Evolutionary conservation across 2,329 filamentous ascomycete genomes (phyloP).

Genomic region (Fusarium sp.): DNA sequence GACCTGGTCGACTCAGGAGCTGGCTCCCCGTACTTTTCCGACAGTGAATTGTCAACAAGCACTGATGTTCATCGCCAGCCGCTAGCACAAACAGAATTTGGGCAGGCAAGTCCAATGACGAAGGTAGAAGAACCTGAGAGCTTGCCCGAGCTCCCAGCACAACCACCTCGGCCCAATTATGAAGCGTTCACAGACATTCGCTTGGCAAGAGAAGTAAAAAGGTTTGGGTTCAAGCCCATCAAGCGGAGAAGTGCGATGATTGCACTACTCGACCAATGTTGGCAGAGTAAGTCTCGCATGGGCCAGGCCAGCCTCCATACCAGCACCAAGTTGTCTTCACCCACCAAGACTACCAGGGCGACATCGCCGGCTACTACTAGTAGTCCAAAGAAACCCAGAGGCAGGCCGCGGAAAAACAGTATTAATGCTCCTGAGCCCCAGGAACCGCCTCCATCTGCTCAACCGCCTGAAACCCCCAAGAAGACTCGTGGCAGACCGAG

Average conservation of each 20-base stretch:
- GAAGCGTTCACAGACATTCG: constrained; percentile 69
- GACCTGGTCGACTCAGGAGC: background rate
- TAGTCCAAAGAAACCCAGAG: constrained; percentile 43
- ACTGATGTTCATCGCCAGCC: constrained; percentile 3
- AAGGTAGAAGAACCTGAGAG: background rate
- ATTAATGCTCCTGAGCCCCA: constrained; percentile 36
- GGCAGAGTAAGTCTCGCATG: constrained; percentile 64
- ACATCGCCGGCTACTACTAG: background rate
- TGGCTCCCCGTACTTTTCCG: constrained; percentile 28
- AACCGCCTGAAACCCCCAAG: constrained; percentile 48
- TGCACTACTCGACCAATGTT: constrained; percentile 74
- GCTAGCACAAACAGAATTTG: background rate
- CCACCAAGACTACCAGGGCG: constrained; percentile 24
- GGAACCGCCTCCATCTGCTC: constrained; percentile 49
- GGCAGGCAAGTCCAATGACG: background rate
- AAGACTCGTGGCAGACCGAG: constrained; percentile 53
- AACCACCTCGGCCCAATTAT: constrained; percentile 61
- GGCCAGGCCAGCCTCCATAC: constrained; percentile 26
- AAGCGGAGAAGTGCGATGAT: constrained; percentile 76
- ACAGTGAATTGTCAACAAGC: constrained; percentile 34
- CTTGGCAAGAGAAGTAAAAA: constrained; percentile 67
- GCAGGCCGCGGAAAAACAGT: constrained; percentile 48
- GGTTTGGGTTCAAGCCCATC: constrained; percentile 77
- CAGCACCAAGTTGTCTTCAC: constrained; percentile 28
- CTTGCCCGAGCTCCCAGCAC: background rate